phyloP scores from a whole-genome alignment of 1,139 yeast species.

The Geotrichum candidum region DNA sequence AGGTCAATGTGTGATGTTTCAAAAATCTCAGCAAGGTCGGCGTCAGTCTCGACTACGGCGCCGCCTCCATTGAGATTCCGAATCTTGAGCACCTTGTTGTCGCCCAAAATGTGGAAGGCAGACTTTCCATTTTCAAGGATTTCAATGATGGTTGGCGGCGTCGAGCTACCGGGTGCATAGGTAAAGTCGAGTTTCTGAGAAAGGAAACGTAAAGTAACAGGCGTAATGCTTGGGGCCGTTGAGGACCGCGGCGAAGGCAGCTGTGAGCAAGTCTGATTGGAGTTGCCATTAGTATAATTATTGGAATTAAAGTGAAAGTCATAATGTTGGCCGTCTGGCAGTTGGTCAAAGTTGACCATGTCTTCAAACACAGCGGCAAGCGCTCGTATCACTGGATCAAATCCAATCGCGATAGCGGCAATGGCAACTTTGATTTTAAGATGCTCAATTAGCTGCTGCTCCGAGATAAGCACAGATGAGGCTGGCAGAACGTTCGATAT shows the following conservation, averaged over 20 bases:
- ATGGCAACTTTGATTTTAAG: slow-evolving; percentile 43
- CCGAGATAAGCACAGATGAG: slow-evolving; percentile 1
- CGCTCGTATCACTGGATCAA: slow-evolving; percentile 5
- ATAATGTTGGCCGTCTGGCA: slow-evolving; percentile 28
- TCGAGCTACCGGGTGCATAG: slow-evolving; percentile 52
- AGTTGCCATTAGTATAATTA: neutral
- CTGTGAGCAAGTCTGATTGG: neutral
- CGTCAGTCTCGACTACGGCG: slow-evolving; percentile 27
- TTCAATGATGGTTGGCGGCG: slow-evolving; percentile 66
- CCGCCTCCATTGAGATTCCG: slow-evolving; percentile 26
- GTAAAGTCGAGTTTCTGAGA: slow-evolving; percentile 48
- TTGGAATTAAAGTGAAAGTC: neutral
- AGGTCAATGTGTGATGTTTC: slow-evolving; percentile 14
- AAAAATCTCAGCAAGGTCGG: slow-evolving; percentile 34
- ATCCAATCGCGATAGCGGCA: slow-evolving; percentile 1
- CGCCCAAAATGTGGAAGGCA: slow-evolving; percentile 52
- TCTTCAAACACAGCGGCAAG: slow-evolving; percentile 42
- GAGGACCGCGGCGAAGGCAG: neutral
- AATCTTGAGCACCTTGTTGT: slow-evolving; percentile 36
- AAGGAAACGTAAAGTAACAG: slow-evolving; percentile 43
- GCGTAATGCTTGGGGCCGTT: slow-evolving; percentile 28
- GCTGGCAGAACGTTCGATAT: slow-evolving; percentile 8
- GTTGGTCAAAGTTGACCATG: slow-evolving; percentile 57
- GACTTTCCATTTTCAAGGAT: slow-evolving; percentile 62
- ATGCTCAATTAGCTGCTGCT: slow-evolving; percentile 3